phyloP scores from a whole-genome alignment of 2,329 filamentous ascomycete genomes.

The Dryadomyces sulphureus region DNA sequence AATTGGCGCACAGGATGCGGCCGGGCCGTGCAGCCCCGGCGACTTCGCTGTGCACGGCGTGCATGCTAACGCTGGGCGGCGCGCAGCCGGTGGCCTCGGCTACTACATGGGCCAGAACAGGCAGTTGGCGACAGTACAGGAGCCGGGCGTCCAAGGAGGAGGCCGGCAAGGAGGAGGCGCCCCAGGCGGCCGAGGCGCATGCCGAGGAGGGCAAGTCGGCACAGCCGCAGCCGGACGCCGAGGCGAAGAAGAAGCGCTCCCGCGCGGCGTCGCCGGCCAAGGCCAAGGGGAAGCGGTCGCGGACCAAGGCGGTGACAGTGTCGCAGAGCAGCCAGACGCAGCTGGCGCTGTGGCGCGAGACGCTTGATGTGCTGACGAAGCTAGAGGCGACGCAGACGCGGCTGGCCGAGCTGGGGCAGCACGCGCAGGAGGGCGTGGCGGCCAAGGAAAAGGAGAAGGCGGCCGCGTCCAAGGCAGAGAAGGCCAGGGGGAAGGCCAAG shows the following conservation, averaged over 20 bases:
- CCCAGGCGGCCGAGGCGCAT: background rate
- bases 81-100: background rate
- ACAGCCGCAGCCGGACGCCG: background rate
- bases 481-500: too few species aligned
- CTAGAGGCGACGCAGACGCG: constrained; percentile 10
- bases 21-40: constrained; percentile 15
- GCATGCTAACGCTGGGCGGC: constrained; percentile 4
- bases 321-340: constrained; percentile 4
- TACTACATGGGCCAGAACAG: background rate
- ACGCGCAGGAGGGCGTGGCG: background rate
- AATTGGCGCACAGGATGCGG: constrained; percentile 14
- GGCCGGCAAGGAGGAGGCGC: background rate
- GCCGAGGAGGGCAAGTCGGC: background rate
- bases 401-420: constrained; percentile 3
- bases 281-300: background rate
- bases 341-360: constrained; percentile 14
- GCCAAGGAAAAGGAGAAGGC: background rate
- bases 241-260: background rate
- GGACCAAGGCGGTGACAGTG: background rate
- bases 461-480: background rate
- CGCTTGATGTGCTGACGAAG: constrained; percentile 14
- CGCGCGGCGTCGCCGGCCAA: background rate
- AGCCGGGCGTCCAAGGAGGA: background rate
- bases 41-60: constrained; percentile 17
- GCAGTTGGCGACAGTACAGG: background rate